Conservation (phyloP, 129 eudicot species). For the Saussurea involucrata region DNA sequence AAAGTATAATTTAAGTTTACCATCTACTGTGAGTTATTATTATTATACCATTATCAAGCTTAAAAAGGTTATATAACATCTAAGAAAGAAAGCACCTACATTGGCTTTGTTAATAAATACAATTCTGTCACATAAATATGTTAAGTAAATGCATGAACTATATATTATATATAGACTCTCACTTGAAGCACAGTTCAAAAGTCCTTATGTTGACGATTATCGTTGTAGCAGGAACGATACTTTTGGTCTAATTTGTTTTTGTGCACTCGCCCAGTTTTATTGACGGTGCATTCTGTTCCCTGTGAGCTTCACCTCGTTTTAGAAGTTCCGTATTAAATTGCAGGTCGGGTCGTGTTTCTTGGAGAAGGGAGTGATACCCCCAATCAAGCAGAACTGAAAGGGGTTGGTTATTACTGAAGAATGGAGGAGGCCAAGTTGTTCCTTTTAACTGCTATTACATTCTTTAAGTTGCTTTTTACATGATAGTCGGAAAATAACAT, state of each 20-base stretch:
- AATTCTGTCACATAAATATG: neutral
- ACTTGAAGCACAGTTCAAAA: no score
- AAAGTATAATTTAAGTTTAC: neutral
- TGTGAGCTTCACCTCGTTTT: neutral
- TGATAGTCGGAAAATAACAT: neutral
- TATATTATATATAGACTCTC: neutral
- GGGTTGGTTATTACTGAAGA: conserved; percentile 73
- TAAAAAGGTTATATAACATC: neutral
- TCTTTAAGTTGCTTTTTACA: conserved; percentile 1
- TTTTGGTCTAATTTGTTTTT: no score
- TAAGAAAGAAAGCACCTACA: neutral
- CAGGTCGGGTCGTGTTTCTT: conserved; percentile 75
- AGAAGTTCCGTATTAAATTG: conserved; percentile 18
- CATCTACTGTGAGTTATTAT: neutral
- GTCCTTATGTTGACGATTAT: no score
- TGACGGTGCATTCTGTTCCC: neutral
- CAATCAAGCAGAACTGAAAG: conserved; percentile 34
- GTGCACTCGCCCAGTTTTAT: no score
- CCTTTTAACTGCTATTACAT: neutral
- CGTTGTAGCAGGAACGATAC: no score
- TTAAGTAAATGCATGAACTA: neutral
- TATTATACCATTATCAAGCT: neutral
- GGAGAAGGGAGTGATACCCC: conserved; percentile 50
- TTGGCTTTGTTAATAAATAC: neutral
- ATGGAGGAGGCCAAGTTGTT: neutral